Evolutionary conservation across 441 rosid species (phyloP), one percentile per base, ranked within the genome.

Genomic region (Aquilaria agallochum): DNA sequence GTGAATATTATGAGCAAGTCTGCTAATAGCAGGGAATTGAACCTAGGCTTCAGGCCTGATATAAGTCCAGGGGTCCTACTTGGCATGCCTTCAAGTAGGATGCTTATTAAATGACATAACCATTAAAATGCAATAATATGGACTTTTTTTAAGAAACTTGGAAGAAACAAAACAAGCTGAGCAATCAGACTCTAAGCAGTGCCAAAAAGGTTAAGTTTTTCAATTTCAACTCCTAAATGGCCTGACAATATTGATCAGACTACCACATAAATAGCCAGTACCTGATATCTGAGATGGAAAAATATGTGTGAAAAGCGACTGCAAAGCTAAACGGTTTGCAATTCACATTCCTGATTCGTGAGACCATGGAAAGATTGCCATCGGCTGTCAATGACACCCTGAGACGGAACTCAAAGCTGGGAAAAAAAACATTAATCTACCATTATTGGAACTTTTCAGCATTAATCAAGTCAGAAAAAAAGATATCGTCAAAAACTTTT

Each of bases 371-470:
- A 59, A 87, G 75, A 66, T 69, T 66, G 57, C 93, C 93, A 61
- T 84, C 84, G 53, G 72, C 60, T 15, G 79, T 75, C 72, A 87
- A 65, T 51, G 80, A 72, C 69, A 82, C 81, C 63, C 90, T 85
- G 54, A 84, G 75, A 61, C 86, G 93, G 68, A 82, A 87, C 83
- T 84, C 90, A 63, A 84, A 87, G 73, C 93, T 87, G 87, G 72
- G 45, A 76, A 59, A 55, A 34, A 50, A 67, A 57, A 5, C 3
- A 55, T 4, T 47, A 8, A 50, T 11, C 12, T 53, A 27, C 56
- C 13, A 56, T 49, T 12, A 46, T 40, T 58, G 50, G 15, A 30
- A 34, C 15, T 11, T 40, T 40, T 7, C 45, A 5, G 45, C 9
- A 7, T 40, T 2, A 7, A 10, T 40, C 45, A 40, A 55, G 30